Percentiles rank a stretch among this genome's conserved stretches.
Evolutionary conservation across 2,329 filamentous ascomycete species (phyloP).

Genomic region (Niveomyces coronatus): DNA sequence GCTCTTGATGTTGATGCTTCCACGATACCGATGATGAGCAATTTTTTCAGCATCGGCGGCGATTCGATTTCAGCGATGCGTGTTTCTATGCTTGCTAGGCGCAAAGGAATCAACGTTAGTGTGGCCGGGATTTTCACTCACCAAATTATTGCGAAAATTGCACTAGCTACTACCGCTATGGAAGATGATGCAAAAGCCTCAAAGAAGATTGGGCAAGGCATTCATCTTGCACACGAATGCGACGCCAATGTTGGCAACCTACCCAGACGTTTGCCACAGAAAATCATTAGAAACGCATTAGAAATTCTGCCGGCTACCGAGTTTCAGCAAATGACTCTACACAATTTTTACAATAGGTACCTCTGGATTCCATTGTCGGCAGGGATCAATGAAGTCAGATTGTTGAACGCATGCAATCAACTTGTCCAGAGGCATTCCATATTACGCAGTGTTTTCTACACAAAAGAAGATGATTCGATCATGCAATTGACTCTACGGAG

Average conservation of each 20-base stretch:
- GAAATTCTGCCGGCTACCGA: neutral
- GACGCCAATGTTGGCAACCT: no score
- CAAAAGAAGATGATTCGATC: constrained; percentile 1
- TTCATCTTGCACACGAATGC: neutral
- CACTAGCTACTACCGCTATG: neutral
- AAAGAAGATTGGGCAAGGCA: neutral
- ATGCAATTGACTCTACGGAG: neutral
- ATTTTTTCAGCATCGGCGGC: constrained; percentile 17
- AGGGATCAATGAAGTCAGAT: neutral
- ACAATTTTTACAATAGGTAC: constrained; percentile 3
- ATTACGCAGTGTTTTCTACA: constrained; percentile 2
- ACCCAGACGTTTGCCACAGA: neutral
- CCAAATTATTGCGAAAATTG: constrained; percentile 4
- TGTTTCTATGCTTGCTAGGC: constrained; percentile 5
- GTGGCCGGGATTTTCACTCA: constrained; percentile 2
- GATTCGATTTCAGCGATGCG: constrained; percentile 16
- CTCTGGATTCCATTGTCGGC: constrained; percentile 1
- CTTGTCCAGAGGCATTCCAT: constrained; percentile 5
- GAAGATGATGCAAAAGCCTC: neutral
- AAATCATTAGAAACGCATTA: neutral
- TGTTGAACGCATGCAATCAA: constrained; percentile 1
- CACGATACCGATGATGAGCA: constrained; percentile 18
- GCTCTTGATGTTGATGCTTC: constrained; percentile 7
- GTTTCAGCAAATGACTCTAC: constrained; percentile 4
- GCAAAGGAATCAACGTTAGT: neutral